A percentile compares a stretch with the other conserved stretches of the same genome.
Evolutionary conservation across 2,329 filamentous ascomycete species (phyloP).

Genomic region (Colletotrichum lupini): DNA sequence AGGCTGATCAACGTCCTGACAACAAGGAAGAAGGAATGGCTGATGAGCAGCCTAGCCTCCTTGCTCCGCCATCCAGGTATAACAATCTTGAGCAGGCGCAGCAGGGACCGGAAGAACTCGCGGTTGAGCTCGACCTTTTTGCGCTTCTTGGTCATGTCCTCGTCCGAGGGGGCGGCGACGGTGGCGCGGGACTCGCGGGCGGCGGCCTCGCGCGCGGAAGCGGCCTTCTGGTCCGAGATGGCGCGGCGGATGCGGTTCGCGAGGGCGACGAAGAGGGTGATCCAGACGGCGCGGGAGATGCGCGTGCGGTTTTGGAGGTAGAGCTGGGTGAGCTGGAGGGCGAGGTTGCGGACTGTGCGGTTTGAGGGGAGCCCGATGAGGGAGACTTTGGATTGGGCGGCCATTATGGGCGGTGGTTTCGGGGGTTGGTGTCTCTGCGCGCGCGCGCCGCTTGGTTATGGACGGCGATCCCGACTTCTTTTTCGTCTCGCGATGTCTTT

Average conservation of each 20-base stretch:
- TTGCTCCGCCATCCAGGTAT: constrained; percentile 91
- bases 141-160: constrained; percentile 54
- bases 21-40: constrained; percentile 93
- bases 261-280: constrained; percentile 83
- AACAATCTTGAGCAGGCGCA: constrained; percentile 84
- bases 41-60: constrained; percentile 85
- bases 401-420: constrained; percentile 62
- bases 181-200: constrained; percentile 56
- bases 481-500: not conserved
- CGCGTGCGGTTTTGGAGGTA: constrained; percentile 84
- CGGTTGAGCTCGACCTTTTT: constrained; percentile 94
- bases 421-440: not conserved
- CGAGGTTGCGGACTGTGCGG: constrained; percentile 71
- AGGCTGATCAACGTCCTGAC: constrained; percentile 91
- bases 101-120: constrained; percentile 80
- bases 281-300: constrained; percentile 86
- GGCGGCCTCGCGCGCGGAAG: constrained; percentile 75
- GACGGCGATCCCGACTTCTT: not conserved
- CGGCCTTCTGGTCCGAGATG: constrained; percentile 91
- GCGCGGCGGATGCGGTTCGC: constrained; percentile 90
- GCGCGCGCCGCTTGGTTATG: not conserved
- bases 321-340: constrained; percentile 74
- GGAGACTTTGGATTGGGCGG: constrained; percentile 78
- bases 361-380: constrained; percentile 60
- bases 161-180: constrained; percentile 56